Evolutionary conservation across 129 eudicot species (phyloP).

Genomic region (Rutidosis leptorrhynchoides): DNA sequence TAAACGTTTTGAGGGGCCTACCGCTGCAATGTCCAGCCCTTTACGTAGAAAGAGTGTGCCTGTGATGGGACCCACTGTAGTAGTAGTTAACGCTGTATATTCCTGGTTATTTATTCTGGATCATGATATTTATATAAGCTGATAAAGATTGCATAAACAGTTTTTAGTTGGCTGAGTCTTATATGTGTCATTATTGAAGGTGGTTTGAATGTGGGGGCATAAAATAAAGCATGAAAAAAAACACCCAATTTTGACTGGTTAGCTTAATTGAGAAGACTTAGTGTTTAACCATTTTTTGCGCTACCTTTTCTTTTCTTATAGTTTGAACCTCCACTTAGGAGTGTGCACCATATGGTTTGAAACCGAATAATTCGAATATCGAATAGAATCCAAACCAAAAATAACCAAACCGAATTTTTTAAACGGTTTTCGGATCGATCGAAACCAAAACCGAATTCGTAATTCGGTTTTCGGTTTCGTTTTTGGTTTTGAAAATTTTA

Average conservation of each 20-base stretch:
- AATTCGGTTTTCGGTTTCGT: too few species aligned
- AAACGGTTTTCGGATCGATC: too few species aligned
- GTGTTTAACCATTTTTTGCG: too few species aligned
- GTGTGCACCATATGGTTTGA: too few species aligned
- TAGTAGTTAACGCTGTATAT: neutral
- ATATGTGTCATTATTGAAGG: slow-evolving; percentile 22
- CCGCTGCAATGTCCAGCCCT: slow-evolving; percentile 35
- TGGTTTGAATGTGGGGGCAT: slow-evolving; percentile 17
- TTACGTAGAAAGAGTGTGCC: slow-evolving; percentile 39
- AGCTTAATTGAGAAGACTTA: neutral
- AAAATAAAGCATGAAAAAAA: slow-evolving; percentile 1
- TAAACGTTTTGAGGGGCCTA: slow-evolving; percentile 29
- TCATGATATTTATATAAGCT: slow-evolving; percentile 30
- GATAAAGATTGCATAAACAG: slow-evolving; percentile 1
- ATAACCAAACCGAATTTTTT: too few species aligned
- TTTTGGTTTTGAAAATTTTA: too few species aligned
- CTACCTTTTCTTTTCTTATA: neutral
- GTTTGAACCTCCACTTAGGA: too few species aligned
- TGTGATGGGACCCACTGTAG: slow-evolving; percentile 38
- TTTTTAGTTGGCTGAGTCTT: slow-evolving; percentile 32
- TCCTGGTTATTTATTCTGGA: neutral
- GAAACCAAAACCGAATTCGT: too few species aligned
- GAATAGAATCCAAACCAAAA: too few species aligned
- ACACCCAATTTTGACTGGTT: slow-evolving; percentile 14
- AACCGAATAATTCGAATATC: too few species aligned